Evolutionary conservation across 1,284 basidiomycete genomes (phyloP), one percentile per base, ranked within the genome.

Genomic region (Xerocomus amazonicus): DNA sequence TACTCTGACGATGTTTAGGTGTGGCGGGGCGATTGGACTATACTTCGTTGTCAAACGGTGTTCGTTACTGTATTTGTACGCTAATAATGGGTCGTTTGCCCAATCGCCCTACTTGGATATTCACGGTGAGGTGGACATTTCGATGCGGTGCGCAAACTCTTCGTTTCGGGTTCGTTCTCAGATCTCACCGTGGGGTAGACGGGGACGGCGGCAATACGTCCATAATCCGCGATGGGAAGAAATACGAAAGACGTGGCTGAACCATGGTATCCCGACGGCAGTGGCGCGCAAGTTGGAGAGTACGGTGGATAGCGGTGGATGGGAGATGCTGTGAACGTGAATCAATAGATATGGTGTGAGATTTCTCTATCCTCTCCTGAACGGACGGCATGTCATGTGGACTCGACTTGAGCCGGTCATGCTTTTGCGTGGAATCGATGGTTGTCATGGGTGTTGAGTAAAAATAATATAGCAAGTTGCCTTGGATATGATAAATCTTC

Each of bases 21-120:
- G 96, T 59, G 92, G 91, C 8, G 94, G 93, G 3, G 83, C 85
- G 0, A 77, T 92, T 32, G 97, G 95, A 7, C 70, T 95, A 49
- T 99, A 88, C 69, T 95, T 97, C 68, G 81, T 96, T 49, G 84
- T 97, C 59, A 95, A 96, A 66, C 83, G 92, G 41, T 97, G 95
- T 70, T 83, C 88, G n/a, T 66, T 98, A 39, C 68, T 99, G n/a
- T 94, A 93, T 65, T 78, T 99, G 5, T 95, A 94, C 62, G 86
- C 87, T 27, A 87, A 85, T 52, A 92, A 89, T 49, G 97, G 96
- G 9, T 83, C 90, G 4, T 98, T 97, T 69, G 79, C 82, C 1
- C 82, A 84, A 19, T 91, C 94, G 40, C 95, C 97, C 0, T 99
- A 97, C 64, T 78, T 99, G 37, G 97, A 99, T 59, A 82, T 84